phyloP scores from a whole-genome alignment of 192 early-diverging fungal species.

The Allomyces arbusculus region DNA sequence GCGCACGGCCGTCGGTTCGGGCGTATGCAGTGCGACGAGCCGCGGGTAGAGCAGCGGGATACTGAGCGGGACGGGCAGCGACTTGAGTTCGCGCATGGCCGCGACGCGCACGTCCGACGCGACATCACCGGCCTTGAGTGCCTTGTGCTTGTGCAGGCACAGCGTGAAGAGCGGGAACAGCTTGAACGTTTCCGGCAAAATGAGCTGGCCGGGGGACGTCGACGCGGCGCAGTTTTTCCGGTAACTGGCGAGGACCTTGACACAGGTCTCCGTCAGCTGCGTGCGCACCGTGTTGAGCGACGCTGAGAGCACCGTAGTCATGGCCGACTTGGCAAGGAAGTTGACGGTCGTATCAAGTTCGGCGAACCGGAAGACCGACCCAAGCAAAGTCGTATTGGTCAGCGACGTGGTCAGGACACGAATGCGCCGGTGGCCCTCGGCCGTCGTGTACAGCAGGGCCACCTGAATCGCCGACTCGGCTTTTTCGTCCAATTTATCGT shows the following conservation, averaged over 20 bases:
- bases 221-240: slow-evolving; percentile 74
- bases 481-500: slow-evolving; percentile 71
- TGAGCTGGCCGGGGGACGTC: slow-evolving; percentile 79
- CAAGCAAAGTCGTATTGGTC: slow-evolving; percentile 49
- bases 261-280: slow-evolving; percentile 64
- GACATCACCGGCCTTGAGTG: slow-evolving; percentile 57
- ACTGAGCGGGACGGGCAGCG: slow-evolving; percentile 49
- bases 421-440: slow-evolving; percentile 66
- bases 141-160: slow-evolving; percentile 59
- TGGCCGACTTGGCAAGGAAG: slow-evolving; percentile 61
- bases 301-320: slow-evolving; percentile 44
- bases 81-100: slow-evolving; percentile 56
- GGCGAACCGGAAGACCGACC: slow-evolving; percentile 68
- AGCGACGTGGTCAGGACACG: slow-evolving; percentile 74
- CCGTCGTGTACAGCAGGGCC: slow-evolving; percentile 87
- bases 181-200: slow-evolving; percentile 91
- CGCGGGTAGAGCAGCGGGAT: slow-evolving; percentile 68
- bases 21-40: slow-evolving; percentile 46
- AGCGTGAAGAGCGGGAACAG: slow-evolving; percentile 72
- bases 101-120: slow-evolving; percentile 62
- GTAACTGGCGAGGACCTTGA: slow-evolving; percentile 73
- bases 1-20: slow-evolving; percentile 37
- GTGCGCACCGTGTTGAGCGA: slow-evolving; percentile 57
- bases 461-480: slow-evolving; percentile 69
- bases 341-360: slow-evolving; percentile 85